phyloP scores from a whole-genome alignment of 2,329 filamentous ascomycete genomes.

The Botrytis pseudocinerea region DNA sequence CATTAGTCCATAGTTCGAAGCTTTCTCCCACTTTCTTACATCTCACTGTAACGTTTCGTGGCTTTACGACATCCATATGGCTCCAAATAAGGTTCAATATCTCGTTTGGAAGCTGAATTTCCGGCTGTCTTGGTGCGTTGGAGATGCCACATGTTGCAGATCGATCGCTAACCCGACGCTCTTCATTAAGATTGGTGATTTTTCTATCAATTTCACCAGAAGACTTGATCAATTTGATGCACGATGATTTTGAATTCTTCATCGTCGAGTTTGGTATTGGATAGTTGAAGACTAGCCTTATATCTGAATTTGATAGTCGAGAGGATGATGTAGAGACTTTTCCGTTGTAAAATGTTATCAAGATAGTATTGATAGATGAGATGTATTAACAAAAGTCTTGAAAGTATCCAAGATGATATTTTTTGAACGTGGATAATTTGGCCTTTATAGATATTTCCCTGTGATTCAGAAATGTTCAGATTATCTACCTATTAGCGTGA shows the following conservation, averaged over 20 bases:
- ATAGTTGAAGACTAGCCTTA: accelerated
- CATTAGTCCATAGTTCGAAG: background rate
- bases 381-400: background rate
- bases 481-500: background rate
- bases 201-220: accelerated
- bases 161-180: background rate
- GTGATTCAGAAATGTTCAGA: background rate
- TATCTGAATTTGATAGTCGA: accelerated
- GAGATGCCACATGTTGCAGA: background rate
- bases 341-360: background rate
- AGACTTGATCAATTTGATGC: accelerated
- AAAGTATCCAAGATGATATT: background rate
- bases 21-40: background rate
- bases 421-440: background rate
- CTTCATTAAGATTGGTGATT: background rate
- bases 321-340: background rate
- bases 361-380: background rate
- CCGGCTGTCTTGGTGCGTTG: background rate
- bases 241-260: background rate
- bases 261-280: background rate
- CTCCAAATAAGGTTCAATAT: background rate
- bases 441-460: background rate
- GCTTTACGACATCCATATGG: accelerated
- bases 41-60: background rate
- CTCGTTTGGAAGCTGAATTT: background rate